A percentile compares a stretch with the other conserved stretches of the same genome.
phyloP scores from a whole-genome alignment of 768 basidiomycete genomes.

The Lentinula edodes region DNA sequence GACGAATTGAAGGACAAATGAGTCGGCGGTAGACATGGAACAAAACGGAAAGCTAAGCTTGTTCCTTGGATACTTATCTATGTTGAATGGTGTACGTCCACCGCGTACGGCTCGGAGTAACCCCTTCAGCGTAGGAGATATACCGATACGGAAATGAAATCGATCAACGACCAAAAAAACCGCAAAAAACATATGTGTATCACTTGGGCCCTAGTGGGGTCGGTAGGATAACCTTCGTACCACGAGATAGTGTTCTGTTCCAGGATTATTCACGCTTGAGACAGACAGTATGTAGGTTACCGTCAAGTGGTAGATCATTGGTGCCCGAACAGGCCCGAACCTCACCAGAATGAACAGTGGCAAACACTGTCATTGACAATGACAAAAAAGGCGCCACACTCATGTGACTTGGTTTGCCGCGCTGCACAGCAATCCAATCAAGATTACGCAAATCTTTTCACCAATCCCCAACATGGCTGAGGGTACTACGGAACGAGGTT shows the following conservation, averaged over 20 bases:
- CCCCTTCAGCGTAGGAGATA: not conserved
- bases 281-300: too few species aligned
- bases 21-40: conserved; percentile 21
- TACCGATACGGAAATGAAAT: not conserved
- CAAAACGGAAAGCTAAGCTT: not conserved
- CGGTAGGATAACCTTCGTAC: not conserved
- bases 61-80: not conserved
- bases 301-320: too few species aligned
- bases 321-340: too few species aligned
- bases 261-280: too few species aligned
- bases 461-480: conserved; percentile 29
- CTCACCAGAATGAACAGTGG: too few species aligned
- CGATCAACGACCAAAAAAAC: not conserved
- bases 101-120: not conserved
- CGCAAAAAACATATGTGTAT: not conserved
- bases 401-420: not conserved
- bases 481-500: conserved; percentile 53
- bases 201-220: not conserved
- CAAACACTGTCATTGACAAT: too few species aligned
- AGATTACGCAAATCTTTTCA: conserved; percentile 36
- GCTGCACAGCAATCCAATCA: not conserved
- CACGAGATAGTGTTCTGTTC: too few species aligned
- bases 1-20: conserved; percentile 33
- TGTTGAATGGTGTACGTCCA: not conserved
- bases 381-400: too few species aligned